A percentile compares a stretch with the other conserved stretches of the same genome.
These are phyloP conservation scores for Panaeolus cyanescens DNA, from an alignment of 768 basidiomycete species.

Conservation along the genomic window DNA sequence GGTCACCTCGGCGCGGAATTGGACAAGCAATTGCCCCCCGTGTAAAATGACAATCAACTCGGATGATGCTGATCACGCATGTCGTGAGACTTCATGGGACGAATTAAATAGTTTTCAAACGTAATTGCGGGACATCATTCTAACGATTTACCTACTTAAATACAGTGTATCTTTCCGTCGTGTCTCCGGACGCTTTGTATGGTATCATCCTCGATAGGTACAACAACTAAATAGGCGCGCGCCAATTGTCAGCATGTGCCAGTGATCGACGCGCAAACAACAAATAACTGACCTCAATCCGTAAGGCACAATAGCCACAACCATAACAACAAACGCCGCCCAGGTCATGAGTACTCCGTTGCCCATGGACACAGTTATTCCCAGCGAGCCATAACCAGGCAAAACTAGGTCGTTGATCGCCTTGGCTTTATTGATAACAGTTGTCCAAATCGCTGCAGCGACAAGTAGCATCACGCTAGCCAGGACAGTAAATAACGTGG, in stretches of 20 bases:
- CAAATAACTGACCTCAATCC: slow-evolving; percentile 66
- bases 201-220: not conserved
- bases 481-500: slow-evolving; percentile 61
- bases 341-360: slow-evolving; percentile 67
- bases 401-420: slow-evolving; percentile 55
- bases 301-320: slow-evolving; percentile 73
- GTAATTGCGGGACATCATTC: no score
- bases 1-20: no score
- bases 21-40: no score
- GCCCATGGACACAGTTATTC: slow-evolving; percentile 65
- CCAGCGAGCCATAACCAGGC: slow-evolving; percentile 41
- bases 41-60: no score
- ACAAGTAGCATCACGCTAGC: slow-evolving; percentile 66
- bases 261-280: not conserved
- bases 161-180: not conserved
- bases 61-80: no score
- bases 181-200: no score
- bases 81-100: no score
- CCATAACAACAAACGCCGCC: slow-evolving; percentile 72
- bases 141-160: no score
- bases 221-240: not conserved
- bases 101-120: no score
- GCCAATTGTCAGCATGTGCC: not conserved
- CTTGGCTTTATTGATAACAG: slow-evolving; percentile 64
- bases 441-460: slow-evolving; percentile 78